These are phyloP conservation scores for Yarrowia yakushimensis DNA, from an alignment of 805 yeast species.

Conservation along the genomic window DNA sequence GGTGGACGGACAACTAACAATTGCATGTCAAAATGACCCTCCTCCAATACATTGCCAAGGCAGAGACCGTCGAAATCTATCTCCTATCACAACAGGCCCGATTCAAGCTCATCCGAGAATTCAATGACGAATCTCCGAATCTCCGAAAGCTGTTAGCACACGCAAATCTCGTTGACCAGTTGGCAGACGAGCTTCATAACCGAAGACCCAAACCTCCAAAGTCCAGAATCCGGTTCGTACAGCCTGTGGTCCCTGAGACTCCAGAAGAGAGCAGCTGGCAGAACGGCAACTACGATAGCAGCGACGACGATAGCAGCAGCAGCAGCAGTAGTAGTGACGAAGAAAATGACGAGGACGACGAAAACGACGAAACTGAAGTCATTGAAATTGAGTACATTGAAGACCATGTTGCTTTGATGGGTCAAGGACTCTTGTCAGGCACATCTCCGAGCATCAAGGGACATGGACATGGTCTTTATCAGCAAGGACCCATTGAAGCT, in stretches of 20 bases:
- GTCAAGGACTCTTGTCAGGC: not conserved
- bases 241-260: not conserved
- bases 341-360: not conserved
- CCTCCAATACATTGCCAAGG: not conserved
- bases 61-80: not conserved
- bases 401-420: not conserved
- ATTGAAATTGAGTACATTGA: not conserved
- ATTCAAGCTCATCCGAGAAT: constrained; percentile 1
- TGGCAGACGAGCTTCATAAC: not conserved
- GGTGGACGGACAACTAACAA: not conserved
- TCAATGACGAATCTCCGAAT: constrained; percentile 1
- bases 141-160: constrained; percentile 12
- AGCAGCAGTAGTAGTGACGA: not conserved
- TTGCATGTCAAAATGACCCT: not conserved
- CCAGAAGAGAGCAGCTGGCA: not conserved
- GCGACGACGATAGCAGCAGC: not conserved
- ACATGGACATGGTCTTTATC: not conserved
- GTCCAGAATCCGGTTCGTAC: not conserved
- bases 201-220: not conserved
- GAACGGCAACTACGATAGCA: not conserved
- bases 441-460: not conserved
- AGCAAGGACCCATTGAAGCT: not conserved
- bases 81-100: not conserved
- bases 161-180: constrained; percentile 9
- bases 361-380: not conserved